These are phyloP conservation scores for Claviceps pusilla DNA, from an alignment of 2,329 filamentous ascomycete species.

Conservation along the genomic window DNA sequence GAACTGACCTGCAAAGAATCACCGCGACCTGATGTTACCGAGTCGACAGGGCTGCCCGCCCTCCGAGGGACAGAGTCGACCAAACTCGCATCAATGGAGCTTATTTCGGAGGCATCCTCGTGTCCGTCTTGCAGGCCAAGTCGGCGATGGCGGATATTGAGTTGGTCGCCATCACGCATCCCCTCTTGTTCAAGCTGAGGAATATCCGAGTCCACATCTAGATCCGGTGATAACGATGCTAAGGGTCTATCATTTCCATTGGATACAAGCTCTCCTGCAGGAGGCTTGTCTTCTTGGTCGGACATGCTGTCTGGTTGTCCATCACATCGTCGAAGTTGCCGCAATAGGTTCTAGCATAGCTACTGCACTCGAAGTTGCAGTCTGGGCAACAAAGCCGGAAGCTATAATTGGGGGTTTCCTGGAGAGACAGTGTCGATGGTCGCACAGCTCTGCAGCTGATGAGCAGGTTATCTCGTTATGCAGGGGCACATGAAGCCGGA, in stretches of 20 bases:
- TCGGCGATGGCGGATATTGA: conserved; percentile 18
- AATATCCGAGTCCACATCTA: conserved; percentile 9
- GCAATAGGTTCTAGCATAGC: not conserved
- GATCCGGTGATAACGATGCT: conserved; percentile 15
- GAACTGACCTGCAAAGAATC: conserved; percentile 59
- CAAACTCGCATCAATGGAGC: conserved; percentile 31
- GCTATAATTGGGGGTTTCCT: not conserved
- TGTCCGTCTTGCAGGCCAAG: conserved; percentile 27
- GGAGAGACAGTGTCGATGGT: not conserved
- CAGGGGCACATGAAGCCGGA: not conserved
- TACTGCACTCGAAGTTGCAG: not conserved
- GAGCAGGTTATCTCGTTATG: not conserved
- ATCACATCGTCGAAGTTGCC: conserved; percentile 17
- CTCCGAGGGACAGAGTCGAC: conserved; percentile 37
- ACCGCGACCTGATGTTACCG: conserved; percentile 59
- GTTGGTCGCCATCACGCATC: not conserved
- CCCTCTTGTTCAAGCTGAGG: conserved; percentile 4
- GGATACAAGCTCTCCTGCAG: conserved; percentile 22
- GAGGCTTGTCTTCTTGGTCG: conserved; percentile 31
- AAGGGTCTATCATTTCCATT: conserved; percentile 25
- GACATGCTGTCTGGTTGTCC: conserved; percentile 29
- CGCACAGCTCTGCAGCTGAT: not conserved
- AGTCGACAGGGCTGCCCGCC: conserved; percentile 53
- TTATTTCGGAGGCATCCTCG: conserved; percentile 35
- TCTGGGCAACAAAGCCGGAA: not conserved